A percentile compares a stretch with the other conserved stretches of the same genome.
These are phyloP conservation scores for Populus alba DNA, from an alignment of 345 rosid species.

Conservation along the genomic window DNA sequence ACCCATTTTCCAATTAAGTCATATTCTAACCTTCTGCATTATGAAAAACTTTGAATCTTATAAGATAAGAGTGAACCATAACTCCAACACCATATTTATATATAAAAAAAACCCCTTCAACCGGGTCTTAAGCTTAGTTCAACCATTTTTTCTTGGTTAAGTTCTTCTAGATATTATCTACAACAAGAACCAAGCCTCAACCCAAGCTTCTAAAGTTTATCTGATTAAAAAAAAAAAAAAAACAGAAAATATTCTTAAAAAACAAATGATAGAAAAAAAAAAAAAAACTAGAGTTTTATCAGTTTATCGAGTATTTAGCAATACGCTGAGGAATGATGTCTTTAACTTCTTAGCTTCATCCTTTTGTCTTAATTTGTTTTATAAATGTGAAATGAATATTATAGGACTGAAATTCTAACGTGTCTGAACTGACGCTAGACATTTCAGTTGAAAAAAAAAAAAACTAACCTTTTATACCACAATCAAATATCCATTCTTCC, in stretches of 20 bases:
- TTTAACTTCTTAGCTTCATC: background rate
- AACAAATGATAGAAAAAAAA: no score
- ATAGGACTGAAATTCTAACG: background rate
- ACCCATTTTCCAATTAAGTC: background rate
- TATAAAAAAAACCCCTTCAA: background rate
- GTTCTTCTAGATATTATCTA: background rate
- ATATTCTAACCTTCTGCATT: background rate
- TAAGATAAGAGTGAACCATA: slow-evolving; percentile 11
- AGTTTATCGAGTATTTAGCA: background rate
- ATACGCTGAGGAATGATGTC: background rate
- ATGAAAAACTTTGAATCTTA: slow-evolving; percentile 10
- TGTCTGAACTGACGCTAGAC: background rate
- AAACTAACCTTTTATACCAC: background rate
- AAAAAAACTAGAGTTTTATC: background rate
- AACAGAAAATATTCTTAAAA: no score
- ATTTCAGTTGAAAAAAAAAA: background rate
- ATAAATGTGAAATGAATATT: background rate
- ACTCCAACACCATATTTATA: background rate
- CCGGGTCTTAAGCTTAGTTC: background rate
- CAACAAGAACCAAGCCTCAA: background rate
- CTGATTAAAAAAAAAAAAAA: no score
- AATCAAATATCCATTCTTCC: slow-evolving; percentile 11
- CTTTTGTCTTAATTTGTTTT: background rate
- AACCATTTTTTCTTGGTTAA: background rate
- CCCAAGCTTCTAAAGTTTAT: background rate